A percentile compares a stretch with the other conserved stretches of the same genome.
Conservation (phyloP, 2,329 filamentous ascomycete species). For the Fusarium subglutinans region DNA sequence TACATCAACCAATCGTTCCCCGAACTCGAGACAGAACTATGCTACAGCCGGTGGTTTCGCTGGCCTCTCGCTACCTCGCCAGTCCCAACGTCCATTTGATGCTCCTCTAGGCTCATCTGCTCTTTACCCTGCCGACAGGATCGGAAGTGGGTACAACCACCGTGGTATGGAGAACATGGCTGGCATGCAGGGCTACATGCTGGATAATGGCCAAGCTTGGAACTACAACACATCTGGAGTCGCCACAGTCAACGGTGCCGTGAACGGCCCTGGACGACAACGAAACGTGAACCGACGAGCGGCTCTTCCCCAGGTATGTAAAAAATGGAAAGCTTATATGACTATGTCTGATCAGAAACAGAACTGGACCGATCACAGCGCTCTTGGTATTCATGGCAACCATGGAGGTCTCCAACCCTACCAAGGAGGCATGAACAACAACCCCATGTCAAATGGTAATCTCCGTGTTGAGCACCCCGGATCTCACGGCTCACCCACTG, state of each 20-base stretch:
- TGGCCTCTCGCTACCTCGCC: conserved; percentile 54
- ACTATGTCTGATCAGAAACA: conserved; percentile 39
- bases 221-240: conserved; percentile 76
- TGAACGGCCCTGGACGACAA: conserved; percentile 70
- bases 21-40: conserved; percentile 72
- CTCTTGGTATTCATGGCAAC: conserved; percentile 54
- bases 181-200: conserved; percentile 59
- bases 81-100: conserved; percentile 81
- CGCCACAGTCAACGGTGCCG: conserved; percentile 67
- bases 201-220: conserved; percentile 83
- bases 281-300: conserved; percentile 64
- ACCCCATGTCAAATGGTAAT: conserved; percentile 51
- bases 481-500: conserved; percentile 52
- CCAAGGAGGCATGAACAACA: conserved; percentile 48
- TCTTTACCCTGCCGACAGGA: conserved; percentile 76
- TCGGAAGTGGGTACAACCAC: conserved; percentile 65
- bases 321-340: background rate
- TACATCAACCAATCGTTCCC: conserved; percentile 67
- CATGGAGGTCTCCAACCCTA: conserved; percentile 51
- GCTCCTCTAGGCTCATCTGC: conserved; percentile 69
- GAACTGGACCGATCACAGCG: conserved; percentile 62
- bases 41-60: conserved; percentile 59
- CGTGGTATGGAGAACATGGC: conserved; percentile 66
- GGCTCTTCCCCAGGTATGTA: conserved; percentile 76
- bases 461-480: conserved; percentile 56